Base-by-base conservation (phyloP, 2,329 filamentous ascomycete genomes). In the Fusarium multiceps region DNA sequence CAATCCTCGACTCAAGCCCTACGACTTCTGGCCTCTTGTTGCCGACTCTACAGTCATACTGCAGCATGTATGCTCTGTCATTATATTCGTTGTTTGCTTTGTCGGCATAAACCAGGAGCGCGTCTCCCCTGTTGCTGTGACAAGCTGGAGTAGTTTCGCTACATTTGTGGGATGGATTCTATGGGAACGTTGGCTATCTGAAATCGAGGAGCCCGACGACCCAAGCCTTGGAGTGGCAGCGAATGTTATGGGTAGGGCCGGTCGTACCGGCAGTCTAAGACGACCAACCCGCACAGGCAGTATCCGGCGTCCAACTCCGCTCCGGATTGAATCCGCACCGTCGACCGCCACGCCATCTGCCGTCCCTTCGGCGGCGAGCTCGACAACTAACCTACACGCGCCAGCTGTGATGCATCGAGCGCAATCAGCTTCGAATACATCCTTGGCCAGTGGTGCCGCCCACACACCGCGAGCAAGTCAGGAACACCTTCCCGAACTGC, bases 21-120 rank as follows among this genome's bases (percentile, higher is more conserved):
- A 99, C 80, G 94, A 98, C 77, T 99, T 99, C 81, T 99, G 96
- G 95, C 93, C 94, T 11, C 86, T 99, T 34, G 94, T 98, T 53
- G 93, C 93, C 60, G 95, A 98, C 79, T 95, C 93, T 16, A 98
- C 95, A 5, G 93, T 98, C 63, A 98, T 99, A 72, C 92, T 98
- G 20, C 96, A 99, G 80, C 96, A 99, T 79, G 92, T 98, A 50
- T 97, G 93, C 79, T 97, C 93, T 10, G 94, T 98, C 65, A 92
- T 92, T 56, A 95, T 99, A 59, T 99, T 98, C 77, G 88, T 97
- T 66, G 94, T 95, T 71, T 97, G 93, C 80, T 99, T 99, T 78
- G 90, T 94, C 18, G 93, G 90, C 55, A 99, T 99, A 66, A 92
- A 92, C 72, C 90, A 95, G 73, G 90, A 94, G 73, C 89, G 93